Base-by-base conservation (phyloP, 768 basidiomycete species). In the Boletellus emodensis region DNA sequence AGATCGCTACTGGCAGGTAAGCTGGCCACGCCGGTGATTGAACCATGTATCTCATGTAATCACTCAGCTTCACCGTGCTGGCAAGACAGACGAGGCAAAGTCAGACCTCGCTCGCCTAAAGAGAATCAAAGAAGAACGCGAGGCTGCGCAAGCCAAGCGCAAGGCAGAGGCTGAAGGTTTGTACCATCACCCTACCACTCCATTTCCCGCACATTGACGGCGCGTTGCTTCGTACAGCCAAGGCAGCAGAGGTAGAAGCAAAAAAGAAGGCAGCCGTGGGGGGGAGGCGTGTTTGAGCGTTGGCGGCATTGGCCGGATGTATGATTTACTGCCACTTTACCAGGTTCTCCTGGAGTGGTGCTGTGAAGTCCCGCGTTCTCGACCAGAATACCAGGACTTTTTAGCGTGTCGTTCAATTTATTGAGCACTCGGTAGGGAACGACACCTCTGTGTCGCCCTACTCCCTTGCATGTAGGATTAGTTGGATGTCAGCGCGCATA, bases 11-110 rank as follows among this genome's bases (percentile, higher is more conserved):
- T 85, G 85, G 84, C 91, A 94, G 80, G 87, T 89, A 24, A 1
- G 73, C 55, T 3, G 13, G 11, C 12, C 12, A 22, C 14, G 22
- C 34, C 18, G 18, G 3, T 1, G 12, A 46, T 50, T 45, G 30
- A 36, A 47, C 15, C 14, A 28, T 49, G 28, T 1, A 51, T 49
- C 22, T 54, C 43, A 49, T 32, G 3, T 39, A 26, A 44, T 12
- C 5, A 9, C 36, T 8, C 57, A 88, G 87, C 74, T 88, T 30
- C 87, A 91, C 60, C 45, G 73, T 14, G 74, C 80, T 67, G 94
- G 94, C 53, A 89, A 96, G 82, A 97, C 94, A 0, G 84, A 87
- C 33, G 78, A 96, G 66, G 94, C 94, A 17, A 89, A 93, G 72
- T 68, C 84, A 4, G 94, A 98, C 68, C 82, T 98, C 44, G 81